These are phyloP conservation scores for Papiliotrema laurentii DNA, from an alignment of 1,284 basidiomycete species.

Conservation along the genomic window DNA sequence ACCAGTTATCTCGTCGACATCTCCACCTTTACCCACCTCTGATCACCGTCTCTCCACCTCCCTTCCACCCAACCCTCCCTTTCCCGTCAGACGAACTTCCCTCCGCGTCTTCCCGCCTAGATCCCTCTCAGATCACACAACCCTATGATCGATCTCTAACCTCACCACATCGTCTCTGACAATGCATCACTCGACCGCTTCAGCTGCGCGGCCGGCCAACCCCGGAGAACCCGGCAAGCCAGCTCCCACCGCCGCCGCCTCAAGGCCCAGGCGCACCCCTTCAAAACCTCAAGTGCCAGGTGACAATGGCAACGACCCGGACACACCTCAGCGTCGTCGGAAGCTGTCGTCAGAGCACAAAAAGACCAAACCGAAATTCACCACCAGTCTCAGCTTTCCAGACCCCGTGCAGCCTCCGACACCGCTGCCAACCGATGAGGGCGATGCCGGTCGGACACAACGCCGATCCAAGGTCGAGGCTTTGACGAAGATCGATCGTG, in stretches of 20 bases:
- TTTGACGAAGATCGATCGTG: constrained; percentile 36
- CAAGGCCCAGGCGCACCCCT: not conserved
- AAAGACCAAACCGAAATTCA: not conserved
- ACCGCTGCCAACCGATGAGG: too few species aligned
- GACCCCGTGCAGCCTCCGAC: constrained; percentile 3
- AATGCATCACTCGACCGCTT: not conserved
- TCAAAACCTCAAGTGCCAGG: not conserved
- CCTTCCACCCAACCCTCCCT: too few species aligned
- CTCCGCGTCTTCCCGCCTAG: too few species aligned
- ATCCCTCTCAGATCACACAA: too few species aligned
- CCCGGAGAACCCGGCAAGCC: not conserved
- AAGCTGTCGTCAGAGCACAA: not conserved
- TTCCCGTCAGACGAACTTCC: too few species aligned
- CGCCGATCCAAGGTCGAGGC: constrained; percentile 41
- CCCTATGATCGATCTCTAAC: not conserved
- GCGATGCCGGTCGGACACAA: constrained; percentile 29
- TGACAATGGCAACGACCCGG: not conserved
- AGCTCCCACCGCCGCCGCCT: not conserved
- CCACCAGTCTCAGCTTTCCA: not conserved
- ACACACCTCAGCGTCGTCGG: too few species aligned
- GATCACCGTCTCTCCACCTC: not conserved
- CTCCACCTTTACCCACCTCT: not conserved
- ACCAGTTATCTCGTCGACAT: not conserved
- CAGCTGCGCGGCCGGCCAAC: not conserved
- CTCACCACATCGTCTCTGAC: not conserved